Evolutionary conservation across 208 protist genomes (phyloP), one percentile per base, ranked within the genome.

Genomic region (Endotrypanum monterogeii): DNA sequence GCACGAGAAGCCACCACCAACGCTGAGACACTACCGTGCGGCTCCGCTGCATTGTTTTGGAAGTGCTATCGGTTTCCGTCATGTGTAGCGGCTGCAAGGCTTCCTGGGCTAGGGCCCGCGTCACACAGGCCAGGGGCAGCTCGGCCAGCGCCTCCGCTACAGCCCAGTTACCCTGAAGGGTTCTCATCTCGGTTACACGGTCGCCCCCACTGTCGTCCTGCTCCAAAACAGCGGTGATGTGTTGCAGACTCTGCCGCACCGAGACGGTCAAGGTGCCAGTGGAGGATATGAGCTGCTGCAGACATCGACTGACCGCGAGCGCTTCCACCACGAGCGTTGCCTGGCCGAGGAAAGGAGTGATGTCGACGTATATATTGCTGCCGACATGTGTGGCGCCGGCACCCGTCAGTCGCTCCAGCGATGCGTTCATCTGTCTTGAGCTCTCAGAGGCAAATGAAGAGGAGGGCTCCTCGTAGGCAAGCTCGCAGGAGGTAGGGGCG

Each of bases 1-100:
- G 78, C 72, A 87, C 62, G 37, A 81, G 61, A 56, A 83, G 71
- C 76, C 78, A 71, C 83, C 83, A 87, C 82, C 77, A 86, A 66
- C 71, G 68, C 71, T 76, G 76, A 57, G 60, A 67, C 68, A 58
- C 35, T 30, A 55, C 32, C 54, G 25, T 18, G 28, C 50, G 18
- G 23, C 72, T 6, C 30, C 44, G 37, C 39, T 28, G 44, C 23
- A 6, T 50, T 67, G 3, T 50, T 57, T 48, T 57, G 30, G 16
- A 32, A 12, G 37, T 32, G 1, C 14, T 16, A 39, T 41, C 4
- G n/a, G 1, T 14, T 32, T 6, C 16, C 20, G 18, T 32, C 1
- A 16, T 37, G 23, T 16, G 37, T 12, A 18, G 57, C 57, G 28
- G 30, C 61, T 48, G 35, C 37, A 56, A 11, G 44, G 44, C 74